Percentiles rank a stretch among this genome's conserved stretches.
phyloP scores from a whole-genome alignment of 495 filamentous ascomycete genomes.

The Aspergillus sclerotioniger region DNA sequence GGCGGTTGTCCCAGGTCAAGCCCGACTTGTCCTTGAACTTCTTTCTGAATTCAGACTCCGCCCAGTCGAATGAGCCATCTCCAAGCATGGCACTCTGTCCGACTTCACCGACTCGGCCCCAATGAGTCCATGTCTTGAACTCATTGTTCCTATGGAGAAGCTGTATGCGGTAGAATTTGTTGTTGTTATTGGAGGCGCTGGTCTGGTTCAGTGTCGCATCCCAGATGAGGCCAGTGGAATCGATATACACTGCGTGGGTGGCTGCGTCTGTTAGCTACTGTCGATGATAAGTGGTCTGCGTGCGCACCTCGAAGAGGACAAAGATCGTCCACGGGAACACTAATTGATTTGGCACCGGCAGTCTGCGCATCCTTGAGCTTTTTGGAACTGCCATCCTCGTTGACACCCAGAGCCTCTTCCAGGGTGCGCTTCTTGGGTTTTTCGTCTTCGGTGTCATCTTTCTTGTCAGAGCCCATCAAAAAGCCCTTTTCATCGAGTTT shows the following conservation, averaged over 20 bases:
- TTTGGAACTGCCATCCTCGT: constrained; percentile 21
- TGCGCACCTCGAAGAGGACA: constrained; percentile 37
- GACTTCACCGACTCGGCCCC: constrained; percentile 74
- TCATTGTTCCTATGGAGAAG: constrained; percentile 27
- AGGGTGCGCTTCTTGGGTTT: constrained; percentile 27
- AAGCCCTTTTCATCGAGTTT: constrained; percentile 44
- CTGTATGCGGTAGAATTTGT: constrained; percentile 74
- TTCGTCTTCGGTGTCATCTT: constrained; percentile 21
- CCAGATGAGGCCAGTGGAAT: constrained; percentile 59
- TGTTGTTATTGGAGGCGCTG: constrained; percentile 56
- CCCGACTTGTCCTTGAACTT: constrained; percentile 82
- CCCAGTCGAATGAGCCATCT: constrained; percentile 37
- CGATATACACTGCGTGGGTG: constrained; percentile 58
- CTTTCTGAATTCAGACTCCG: constrained; percentile 58
- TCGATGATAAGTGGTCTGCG: not conserved
- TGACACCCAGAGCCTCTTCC: constrained; percentile 9
- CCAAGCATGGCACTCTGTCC: constrained; percentile 57
- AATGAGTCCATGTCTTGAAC: constrained; percentile 65
- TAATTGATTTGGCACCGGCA: constrained; percentile 35
- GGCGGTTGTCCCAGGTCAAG: constrained; percentile 61
- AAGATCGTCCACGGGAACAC: constrained; percentile 52
- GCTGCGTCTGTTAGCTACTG: not conserved
- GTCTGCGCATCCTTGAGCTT: constrained; percentile 46
- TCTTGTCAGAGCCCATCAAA: constrained; percentile 25
- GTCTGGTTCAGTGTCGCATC: constrained; percentile 53